Evolutionary conservation across 202 grass and related monocot genomes (phyloP).

Genomic region (Brachypodium distachyon): DNA sequence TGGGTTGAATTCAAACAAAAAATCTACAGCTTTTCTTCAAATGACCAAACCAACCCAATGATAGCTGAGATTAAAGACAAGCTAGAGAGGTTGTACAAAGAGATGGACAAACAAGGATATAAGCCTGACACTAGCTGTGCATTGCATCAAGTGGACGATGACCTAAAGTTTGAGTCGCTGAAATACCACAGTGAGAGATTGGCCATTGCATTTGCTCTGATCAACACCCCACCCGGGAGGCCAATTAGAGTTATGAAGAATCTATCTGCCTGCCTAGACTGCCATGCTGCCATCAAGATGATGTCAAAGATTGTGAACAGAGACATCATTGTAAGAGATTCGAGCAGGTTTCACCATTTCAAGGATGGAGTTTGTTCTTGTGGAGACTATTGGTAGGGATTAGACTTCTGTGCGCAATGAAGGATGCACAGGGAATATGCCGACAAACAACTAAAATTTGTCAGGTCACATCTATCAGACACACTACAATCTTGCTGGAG

Average conservation of each 20-base stretch:
- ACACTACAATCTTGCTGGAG: background rate
- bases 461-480: slow-evolving; percentile 8
- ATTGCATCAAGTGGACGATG: slow-evolving; percentile 58
- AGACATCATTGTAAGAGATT: slow-evolving; percentile 63
- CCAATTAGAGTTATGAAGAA: slow-evolving; percentile 71
- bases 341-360: slow-evolving; percentile 59
- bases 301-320: slow-evolving; percentile 62
- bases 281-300: slow-evolving; percentile 57
- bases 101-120: slow-evolving; percentile 65
- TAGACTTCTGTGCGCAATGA: background rate
- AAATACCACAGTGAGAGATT: slow-evolving; percentile 76
- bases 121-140: slow-evolving; percentile 39
- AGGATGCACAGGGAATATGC: background rate
- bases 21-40: slow-evolving; percentile 61
- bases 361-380: no score
- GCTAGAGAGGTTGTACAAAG: slow-evolving; percentile 56
- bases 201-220: slow-evolving; percentile 59
- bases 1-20: slow-evolving; percentile 84
- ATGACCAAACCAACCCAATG: slow-evolving; percentile 56
- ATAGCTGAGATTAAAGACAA: slow-evolving; percentile 52
- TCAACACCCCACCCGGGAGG: slow-evolving; percentile 36
- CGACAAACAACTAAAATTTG: background rate
- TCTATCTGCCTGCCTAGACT: slow-evolving; percentile 45
- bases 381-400: slow-evolving; percentile 53
- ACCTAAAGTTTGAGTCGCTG: slow-evolving; percentile 55